Conservation (phyloP, 805 yeast species). For the Metschnikowia continentalis region DNA sequence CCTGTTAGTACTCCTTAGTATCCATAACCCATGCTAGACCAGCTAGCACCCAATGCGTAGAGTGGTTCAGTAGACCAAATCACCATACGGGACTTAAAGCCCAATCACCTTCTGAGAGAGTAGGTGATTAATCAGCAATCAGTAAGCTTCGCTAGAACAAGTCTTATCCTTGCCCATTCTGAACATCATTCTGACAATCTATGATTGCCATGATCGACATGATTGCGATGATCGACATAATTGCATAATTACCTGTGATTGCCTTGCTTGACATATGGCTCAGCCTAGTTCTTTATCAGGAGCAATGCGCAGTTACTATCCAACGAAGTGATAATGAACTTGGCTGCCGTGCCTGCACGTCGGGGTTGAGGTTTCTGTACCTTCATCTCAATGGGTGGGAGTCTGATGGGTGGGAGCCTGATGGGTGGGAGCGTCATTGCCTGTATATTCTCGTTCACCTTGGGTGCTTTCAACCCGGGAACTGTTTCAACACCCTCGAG, state of each 20-base stretch:
- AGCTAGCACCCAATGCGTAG: slow-evolving; percentile 4
- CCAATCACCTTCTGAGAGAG: too few species aligned
- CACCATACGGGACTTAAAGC: neutral
- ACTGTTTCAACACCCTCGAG: slow-evolving; percentile 11
- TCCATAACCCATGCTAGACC: slow-evolving; percentile 5
- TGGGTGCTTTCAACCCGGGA: neutral
- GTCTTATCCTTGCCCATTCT: too few species aligned
- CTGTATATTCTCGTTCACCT: slow-evolving; percentile 6
- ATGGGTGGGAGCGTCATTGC: slow-evolving; percentile 10
- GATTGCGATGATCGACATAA: too few species aligned
- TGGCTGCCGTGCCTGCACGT: neutral
- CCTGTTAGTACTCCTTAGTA: neutral
- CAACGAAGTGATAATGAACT: slow-evolving; percentile 35
- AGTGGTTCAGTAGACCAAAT: too few species aligned
- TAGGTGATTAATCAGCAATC: too few species aligned
- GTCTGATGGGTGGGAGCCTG: neutral
- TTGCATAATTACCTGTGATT: too few species aligned
- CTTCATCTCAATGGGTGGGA: slow-evolving; percentile 14
- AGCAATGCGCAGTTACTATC: slow-evolving; percentile 26
- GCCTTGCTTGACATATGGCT: neutral
- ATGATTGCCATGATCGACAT: too few species aligned
- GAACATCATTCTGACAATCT: neutral
- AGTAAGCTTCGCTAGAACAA: too few species aligned
- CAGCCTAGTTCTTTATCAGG: slow-evolving; percentile 7
- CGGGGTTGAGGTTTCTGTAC: slow-evolving; percentile 12